Evolutionary conservation across 139 green algal species (phyloP).

Genomic region (Nannochloris sp.): DNA sequence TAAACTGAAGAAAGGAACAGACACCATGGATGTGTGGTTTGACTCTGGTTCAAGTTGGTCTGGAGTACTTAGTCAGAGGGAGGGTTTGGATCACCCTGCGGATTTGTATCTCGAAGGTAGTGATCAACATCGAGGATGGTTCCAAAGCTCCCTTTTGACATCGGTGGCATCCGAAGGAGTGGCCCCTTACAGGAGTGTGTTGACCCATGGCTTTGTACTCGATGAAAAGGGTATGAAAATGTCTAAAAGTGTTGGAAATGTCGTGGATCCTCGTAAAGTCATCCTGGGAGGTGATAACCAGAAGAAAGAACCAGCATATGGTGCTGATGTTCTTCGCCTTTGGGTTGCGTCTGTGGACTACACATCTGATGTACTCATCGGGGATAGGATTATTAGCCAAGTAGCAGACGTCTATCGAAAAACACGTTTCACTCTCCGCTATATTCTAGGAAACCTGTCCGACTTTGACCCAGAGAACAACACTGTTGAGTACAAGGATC

Average conservation of each 20-base stretch:
- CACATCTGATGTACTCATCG: slow-evolving; percentile 83
- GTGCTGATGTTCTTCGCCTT: slow-evolving; percentile 90
- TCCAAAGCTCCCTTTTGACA: slow-evolving; percentile 93
- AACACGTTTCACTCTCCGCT: slow-evolving; percentile 83
- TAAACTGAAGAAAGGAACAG: slow-evolving; percentile 65
- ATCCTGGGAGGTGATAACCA: slow-evolving; percentile 86
- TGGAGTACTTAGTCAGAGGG: slow-evolving; percentile 51
- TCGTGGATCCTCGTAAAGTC: slow-evolving; percentile 84
- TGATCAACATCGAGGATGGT: slow-evolving; percentile 98
- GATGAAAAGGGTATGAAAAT: slow-evolving; percentile 78
- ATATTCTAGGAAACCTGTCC: slow-evolving; percentile 88
- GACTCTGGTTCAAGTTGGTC: slow-evolving; percentile 91
- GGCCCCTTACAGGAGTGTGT: slow-evolving; percentile 81
- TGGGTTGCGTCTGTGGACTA: slow-evolving; percentile 96
- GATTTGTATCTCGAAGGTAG: slow-evolving; percentile 97
- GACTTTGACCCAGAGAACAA: slow-evolving; percentile 63
- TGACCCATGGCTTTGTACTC: slow-evolving; percentile 79
- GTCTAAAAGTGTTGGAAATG: slow-evolving; percentile 89
- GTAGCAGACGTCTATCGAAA: slow-evolving; percentile 90
- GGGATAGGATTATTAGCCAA: slow-evolving; percentile 72
- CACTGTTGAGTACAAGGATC: slow-evolving; percentile 36
- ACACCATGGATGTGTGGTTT: slow-evolving; percentile 99
- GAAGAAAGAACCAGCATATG: slow-evolving; percentile 81
- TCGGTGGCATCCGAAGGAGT: slow-evolving; percentile 72
- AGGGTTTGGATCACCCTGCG: slow-evolving; percentile 63